Evolutionary conservation across 768 basidiomycete genomes (phyloP).

Genomic region (Clavaria fumosa): DNA sequence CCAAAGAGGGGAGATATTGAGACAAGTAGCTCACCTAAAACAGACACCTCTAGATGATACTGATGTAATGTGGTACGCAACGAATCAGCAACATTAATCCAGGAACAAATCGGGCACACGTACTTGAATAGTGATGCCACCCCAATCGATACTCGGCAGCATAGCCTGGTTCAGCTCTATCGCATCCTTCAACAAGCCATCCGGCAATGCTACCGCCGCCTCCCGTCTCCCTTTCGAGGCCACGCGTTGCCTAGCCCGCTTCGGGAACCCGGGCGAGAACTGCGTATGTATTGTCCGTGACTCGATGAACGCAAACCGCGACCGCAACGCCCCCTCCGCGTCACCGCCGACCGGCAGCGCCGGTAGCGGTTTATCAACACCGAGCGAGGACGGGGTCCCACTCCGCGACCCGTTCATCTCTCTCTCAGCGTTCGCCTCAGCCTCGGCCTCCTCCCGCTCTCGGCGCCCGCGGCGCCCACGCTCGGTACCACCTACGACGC

Average conservation of each 20-base stretch:
- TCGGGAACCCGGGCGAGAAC: constrained; percentile 55
- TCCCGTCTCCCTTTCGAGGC: constrained; percentile 28
- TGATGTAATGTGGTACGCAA: constrained; percentile 17
- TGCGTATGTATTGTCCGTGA: constrained; percentile 31
- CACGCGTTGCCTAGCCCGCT: constrained; percentile 38
- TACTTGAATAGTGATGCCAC: constrained; percentile 54
- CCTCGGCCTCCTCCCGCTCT: too few relatives aligned
- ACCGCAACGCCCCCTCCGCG: constrained; percentile 25
- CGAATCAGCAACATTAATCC: constrained; percentile 6
- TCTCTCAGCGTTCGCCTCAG: too few relatives aligned
- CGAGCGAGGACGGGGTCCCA: too few relatives aligned
- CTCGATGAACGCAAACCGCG: constrained; percentile 26
- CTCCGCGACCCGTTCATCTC: too few relatives aligned
- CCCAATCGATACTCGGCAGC: constrained; percentile 53
- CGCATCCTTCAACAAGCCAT: constrained; percentile 51
- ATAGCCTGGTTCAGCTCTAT: constrained; percentile 40
- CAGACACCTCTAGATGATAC: constrained; percentile 65
- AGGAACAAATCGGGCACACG: constrained; percentile 11
- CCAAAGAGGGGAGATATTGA: too few relatives aligned
- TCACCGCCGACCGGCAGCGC: constrained; percentile 21
- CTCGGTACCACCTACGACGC: too few relatives aligned
- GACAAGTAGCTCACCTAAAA: constrained; percentile 45
- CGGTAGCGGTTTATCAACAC: neutral
- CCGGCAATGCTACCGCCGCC: constrained; percentile 36
- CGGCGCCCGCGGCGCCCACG: too few relatives aligned